A percentile compares a stretch with the other conserved stretches of the same genome.
Evolutionary conservation across 768 basidiomycete genomes (phyloP).

Genomic region (Auriscalpium microsporum): DNA sequence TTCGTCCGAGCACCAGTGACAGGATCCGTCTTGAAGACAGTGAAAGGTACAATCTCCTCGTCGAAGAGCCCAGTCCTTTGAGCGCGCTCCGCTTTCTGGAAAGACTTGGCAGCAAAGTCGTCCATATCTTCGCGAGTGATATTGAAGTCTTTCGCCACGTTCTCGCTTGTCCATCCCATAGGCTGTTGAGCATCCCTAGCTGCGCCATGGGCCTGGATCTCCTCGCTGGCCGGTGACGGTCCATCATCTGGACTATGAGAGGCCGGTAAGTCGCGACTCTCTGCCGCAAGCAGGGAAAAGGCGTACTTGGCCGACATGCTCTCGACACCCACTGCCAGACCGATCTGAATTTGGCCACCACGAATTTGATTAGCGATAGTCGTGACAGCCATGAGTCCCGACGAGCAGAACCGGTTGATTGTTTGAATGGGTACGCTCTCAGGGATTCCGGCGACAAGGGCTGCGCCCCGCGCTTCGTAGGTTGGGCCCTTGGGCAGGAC

Average conservation of each 20-base stretch:
- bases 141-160: slow-evolving; percentile 67
- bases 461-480: slow-evolving; percentile 67
- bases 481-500: slow-evolving; percentile 56
- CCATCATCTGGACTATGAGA: slow-evolving; percentile 52
- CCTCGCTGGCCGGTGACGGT: slow-evolving; percentile 51
- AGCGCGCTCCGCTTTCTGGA: slow-evolving; percentile 70
- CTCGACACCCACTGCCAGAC: slow-evolving; percentile 77
- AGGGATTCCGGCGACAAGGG: slow-evolving; percentile 75
- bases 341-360: slow-evolving; percentile 72
- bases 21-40: slow-evolving; percentile 50
- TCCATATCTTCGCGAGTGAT: slow-evolving; percentile 73
- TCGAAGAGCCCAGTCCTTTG: slow-evolving; percentile 57
- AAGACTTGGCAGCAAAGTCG: slow-evolving; percentile 62
- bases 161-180: slow-evolving; percentile 90
- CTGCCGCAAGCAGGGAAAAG: slow-evolving; percentile 14
- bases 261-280: slow-evolving; percentile 15
- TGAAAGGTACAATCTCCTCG: slow-evolving; percentile 71
- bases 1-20: slow-evolving; percentile 42
- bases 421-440: slow-evolving; percentile 67
- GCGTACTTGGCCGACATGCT: slow-evolving; percentile 74
- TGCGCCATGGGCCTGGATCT: slow-evolving; percentile 44
- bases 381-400: slow-evolving; percentile 79
- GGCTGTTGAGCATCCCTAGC: slow-evolving; percentile 58
- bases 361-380: slow-evolving; percentile 69
- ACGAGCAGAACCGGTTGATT: slow-evolving; percentile 77